Percentiles rank a stretch among this genome's conserved stretches.
phyloP scores from a whole-genome alignment of 2,329 filamentous ascomycete genomes.

The Elsinoe fawcettii region DNA sequence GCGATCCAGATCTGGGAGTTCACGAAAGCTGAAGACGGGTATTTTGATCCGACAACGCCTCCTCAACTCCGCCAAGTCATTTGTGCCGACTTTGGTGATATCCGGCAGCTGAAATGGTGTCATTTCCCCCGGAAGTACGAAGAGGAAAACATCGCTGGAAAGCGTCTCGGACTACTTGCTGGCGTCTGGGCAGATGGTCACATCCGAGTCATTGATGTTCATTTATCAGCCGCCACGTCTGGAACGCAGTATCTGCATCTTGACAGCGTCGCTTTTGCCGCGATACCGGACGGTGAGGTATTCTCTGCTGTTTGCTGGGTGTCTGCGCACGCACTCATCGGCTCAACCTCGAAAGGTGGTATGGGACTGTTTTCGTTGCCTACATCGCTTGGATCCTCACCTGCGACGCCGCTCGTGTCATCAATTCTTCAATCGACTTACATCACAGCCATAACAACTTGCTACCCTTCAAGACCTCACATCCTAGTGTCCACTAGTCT shows the following conservation, averaged over 20 bases:
- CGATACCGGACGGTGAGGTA: slow-evolving; percentile 44
- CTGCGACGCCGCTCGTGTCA: slow-evolving; percentile 36
- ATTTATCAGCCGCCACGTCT: slow-evolving; percentile 21
- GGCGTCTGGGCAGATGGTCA: slow-evolving; percentile 52
- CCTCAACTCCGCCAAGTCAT: slow-evolving; percentile 45
- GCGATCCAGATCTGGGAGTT: slow-evolving; percentile 55
- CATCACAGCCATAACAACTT: slow-evolving; percentile 40
- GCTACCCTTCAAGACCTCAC: slow-evolving; percentile 48
- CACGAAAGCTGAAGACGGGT: slow-evolving; percentile 31
- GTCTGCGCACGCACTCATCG: slow-evolving; percentile 47
- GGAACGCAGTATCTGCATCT: slow-evolving; percentile 34
- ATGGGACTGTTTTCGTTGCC: slow-evolving; percentile 47
- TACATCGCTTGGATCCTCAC: slow-evolving; percentile 29
- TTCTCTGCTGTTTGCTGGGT: slow-evolving; percentile 52
- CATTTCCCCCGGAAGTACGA: slow-evolving; percentile 35
- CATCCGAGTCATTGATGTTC: slow-evolving; percentile 49
- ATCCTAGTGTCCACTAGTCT: slow-evolving; percentile 46
- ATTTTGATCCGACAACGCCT: slow-evolving; percentile 36
- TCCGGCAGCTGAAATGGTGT: slow-evolving; percentile 51
- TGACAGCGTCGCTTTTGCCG: slow-evolving; percentile 42
- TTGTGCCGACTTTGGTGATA: slow-evolving; percentile 51
- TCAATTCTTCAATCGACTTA: slow-evolving; percentile 39
- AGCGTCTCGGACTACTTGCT: slow-evolving; percentile 46
- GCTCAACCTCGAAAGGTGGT: slow-evolving; percentile 50
- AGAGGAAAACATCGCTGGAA: slow-evolving; percentile 26